Conservation (phyloP, 257 asterid species). For the Asclepias syriaca region DNA sequence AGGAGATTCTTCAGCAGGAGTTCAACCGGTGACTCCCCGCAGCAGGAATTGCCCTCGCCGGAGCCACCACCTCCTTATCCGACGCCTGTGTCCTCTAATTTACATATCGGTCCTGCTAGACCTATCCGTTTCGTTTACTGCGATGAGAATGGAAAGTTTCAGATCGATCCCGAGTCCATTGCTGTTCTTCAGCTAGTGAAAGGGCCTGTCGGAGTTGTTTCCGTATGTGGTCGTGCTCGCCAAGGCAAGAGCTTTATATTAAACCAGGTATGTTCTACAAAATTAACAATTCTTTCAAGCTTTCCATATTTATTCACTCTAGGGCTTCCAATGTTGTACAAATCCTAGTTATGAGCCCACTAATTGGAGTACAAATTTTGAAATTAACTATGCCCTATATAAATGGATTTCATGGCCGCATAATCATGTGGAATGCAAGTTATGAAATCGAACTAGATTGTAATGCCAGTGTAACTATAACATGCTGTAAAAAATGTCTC, state of each 20-base stretch:
- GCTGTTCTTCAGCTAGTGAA: slow-evolving; percentile 89
- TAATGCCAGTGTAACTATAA: neutral
- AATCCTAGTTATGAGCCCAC: neutral
- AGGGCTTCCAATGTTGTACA: slow-evolving; percentile 6
- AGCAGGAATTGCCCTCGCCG: slow-evolving; percentile 18
- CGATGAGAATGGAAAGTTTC: slow-evolving; percentile 84
- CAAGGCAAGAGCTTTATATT: slow-evolving; percentile 93
- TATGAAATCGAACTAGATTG: neutral
- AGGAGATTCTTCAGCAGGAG: slow-evolving; percentile 43
- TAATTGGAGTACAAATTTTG: neutral
- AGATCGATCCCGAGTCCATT: slow-evolving; percentile 93
- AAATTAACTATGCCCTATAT: neutral
- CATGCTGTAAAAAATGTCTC: neutral
- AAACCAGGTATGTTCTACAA: slow-evolving; percentile 57
- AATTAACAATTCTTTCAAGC: neutral
- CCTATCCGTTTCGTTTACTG: slow-evolving; percentile 87
- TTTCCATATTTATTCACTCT: slow-evolving; percentile 7
- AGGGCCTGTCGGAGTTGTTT: slow-evolving; percentile 91
- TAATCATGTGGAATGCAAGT: neutral
- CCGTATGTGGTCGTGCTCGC: slow-evolving; percentile 99
- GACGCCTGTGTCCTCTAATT: slow-evolving; percentile 30
- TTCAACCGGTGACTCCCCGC: slow-evolving; percentile 56
- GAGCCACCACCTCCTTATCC: slow-evolving; percentile 32
- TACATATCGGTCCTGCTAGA: slow-evolving; percentile 70
- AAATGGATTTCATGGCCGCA: neutral